Base-by-base conservation (phyloP, 768 basidiomycete genomes). In the Lactifluus echinatus region DNA sequence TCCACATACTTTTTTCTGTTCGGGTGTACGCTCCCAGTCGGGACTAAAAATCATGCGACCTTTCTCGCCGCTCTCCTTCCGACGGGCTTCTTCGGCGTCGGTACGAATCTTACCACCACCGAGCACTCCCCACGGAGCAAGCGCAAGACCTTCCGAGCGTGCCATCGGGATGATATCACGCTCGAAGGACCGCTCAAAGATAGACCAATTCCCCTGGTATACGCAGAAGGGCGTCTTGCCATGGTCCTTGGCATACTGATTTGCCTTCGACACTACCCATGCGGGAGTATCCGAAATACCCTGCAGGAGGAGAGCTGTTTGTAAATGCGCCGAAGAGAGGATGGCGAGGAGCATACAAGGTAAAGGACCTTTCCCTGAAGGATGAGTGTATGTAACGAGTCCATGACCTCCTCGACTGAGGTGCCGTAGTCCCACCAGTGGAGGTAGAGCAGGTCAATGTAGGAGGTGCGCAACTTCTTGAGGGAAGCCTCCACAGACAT, bases 361-460 rank as follows among this genome's bases (percentile, higher is more conserved):
- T 70, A 68, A 19, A 70, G 63, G 3, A 82, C 79, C 60, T 82
- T 80, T 17, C 81, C 76, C 31, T 71, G 64, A 8, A 65, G 67
- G 34, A 84, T 77, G 33, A 84, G 72, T 19, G 72, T 68, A 59
- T 84, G 78, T 7, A 84, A 69, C 8, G 71, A 66, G 39, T 74
- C 73, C 80, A 84, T 81, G 40, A 83, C 68, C 66, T 85, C 82
- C 63, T 79, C 76, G 46, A 84, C 71, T 15, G 71, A 70, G 10
- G 78, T 79, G 14, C 72, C 66, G 58, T 70, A 81, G 63, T 82
- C 81, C 80, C 79, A 79, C 67, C 69, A 75, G 51, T 77, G 74
- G 4, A 76, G 39, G 62, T 77, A 76, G 15, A 77, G 65, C 39
- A 79, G 63, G 58, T 81, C 79, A 59, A 79, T 75, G 55, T 77